Percentiles rank a stretch among this genome's conserved stretches.
phyloP scores from a whole-genome alignment of 768 basidiomycete species.

The Leccinellum luteum region DNA sequence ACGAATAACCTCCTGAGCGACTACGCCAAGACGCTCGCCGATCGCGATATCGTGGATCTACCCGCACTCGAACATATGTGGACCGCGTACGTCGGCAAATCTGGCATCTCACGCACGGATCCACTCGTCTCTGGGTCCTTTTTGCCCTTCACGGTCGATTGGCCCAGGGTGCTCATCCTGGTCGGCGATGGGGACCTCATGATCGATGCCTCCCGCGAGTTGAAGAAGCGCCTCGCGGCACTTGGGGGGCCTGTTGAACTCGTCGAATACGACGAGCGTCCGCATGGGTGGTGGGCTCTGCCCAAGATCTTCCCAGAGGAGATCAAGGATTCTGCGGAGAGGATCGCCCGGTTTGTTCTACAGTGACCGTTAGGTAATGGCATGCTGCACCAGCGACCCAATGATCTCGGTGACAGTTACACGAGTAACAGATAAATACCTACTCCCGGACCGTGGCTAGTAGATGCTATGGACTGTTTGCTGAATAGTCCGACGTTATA shows the following conservation, averaged over 20 bases:
- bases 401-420: too few relatives aligned
- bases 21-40: neutral
- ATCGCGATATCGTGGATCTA: neutral
- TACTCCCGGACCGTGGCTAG: too few relatives aligned
- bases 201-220: constrained; percentile 10
- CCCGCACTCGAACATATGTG: fast-evolving
- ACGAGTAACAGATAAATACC: too few relatives aligned
- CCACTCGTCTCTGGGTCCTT: constrained; percentile 19
- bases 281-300: constrained; percentile 24
- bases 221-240: constrained; percentile 6
- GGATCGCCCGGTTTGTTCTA: constrained; percentile 5
- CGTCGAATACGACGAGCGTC: constrained; percentile 23
- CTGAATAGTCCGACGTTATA: too few relatives aligned
- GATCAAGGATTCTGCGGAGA: constrained; percentile 10
- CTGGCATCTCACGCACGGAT: constrained; percentile 8
- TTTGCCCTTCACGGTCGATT: constrained; percentile 14
- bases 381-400: neutral
- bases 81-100: constrained; percentile 10
- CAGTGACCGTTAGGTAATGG: neutral
- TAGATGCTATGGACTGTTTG: too few relatives aligned
- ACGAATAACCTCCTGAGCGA: constrained; percentile 4
- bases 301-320: constrained; percentile 14
- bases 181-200: constrained; percentile 17
- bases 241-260: constrained; percentile 11
- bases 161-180: constrained; percentile 24